phyloP scores from a whole-genome alignment of 2,329 filamentous ascomycete genomes.

The Aspergillus novoparasiticus region DNA sequence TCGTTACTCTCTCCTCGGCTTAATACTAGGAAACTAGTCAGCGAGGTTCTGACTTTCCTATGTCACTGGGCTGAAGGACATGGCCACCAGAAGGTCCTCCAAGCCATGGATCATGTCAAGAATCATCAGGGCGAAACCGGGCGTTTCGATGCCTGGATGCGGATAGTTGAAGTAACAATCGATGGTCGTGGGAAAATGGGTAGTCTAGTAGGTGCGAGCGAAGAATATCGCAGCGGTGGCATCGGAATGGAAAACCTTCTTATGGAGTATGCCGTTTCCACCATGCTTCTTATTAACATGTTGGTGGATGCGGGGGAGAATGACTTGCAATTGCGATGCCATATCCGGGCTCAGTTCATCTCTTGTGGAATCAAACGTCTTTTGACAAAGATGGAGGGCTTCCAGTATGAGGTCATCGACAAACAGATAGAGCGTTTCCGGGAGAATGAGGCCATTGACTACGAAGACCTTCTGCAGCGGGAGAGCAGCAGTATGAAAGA shows the following conservation, averaged over 20 bases:
- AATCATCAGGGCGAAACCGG: constrained; percentile 86
- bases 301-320: constrained; percentile 86
- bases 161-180: constrained; percentile 93
- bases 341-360: constrained; percentile 94
- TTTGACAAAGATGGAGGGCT: constrained; percentile 93
- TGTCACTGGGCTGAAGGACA: constrained; percentile 91
- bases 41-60: constrained; percentile 92
- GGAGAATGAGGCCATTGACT: constrained; percentile 94
- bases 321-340: constrained; percentile 87
- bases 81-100: constrained; percentile 90
- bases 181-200: constrained; percentile 99
- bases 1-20: constrained; percentile 86
- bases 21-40: constrained; percentile 90
- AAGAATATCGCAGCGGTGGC: constrained; percentile 91
- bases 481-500: constrained; percentile 92
- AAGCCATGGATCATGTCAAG: constrained; percentile 91
- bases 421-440: constrained; percentile 96
- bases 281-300: constrained; percentile 94
- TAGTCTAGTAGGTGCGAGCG: constrained; percentile 92
- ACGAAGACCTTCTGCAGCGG: constrained; percentile 91
- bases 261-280: constrained; percentile 98
- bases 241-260: constrained; percentile 98
- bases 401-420: constrained; percentile 97
- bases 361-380: constrained; percentile 94
- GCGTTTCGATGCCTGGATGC: constrained; percentile 98